Evolutionary conservation across 257 asterid genomes (phyloP), one percentile per base, ranked within the genome.

Genomic region (Cynanchum wilfordii): DNA sequence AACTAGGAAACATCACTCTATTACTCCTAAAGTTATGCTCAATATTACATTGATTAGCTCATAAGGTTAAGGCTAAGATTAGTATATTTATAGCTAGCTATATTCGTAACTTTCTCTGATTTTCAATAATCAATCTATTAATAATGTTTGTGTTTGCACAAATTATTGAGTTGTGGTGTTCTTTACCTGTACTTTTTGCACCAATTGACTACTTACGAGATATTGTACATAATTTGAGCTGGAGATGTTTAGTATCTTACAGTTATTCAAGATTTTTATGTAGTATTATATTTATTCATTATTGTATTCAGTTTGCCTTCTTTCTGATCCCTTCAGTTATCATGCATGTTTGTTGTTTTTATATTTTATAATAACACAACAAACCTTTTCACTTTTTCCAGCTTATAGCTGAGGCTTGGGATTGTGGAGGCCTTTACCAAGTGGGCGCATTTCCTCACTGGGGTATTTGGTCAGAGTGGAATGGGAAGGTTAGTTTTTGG

Each of bases 321-420:
- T 1, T 30, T 51, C 42, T 27, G 42, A 11, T 56, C 36, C 47
- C 62, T 70, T 68, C 44, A 40, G 27, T 64, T 33, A 72, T 40
- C 16, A 24, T 63, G 17, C 33, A 69, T 64, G 19, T 19, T 27
- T 54, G 50, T 73, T 73, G 59, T 66, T 72, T 42, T 42, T 42
- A 42, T 42, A 42, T 42, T 42, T 66, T 45, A 58, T 66, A 59
- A 45, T 49, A 13, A 38, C 9, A 16, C 59, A 52, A 51, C 7
- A 17, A 44, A 50, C 24, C 33, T 76, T 30, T 69, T 71, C 75
- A 42, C 60, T 72, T 68, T 77, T 58, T 60, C 65, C 78, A 95
- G 99, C 99, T 95, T 72, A 85, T 95, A 77, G 99, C 99, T 56
- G 99, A 95, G 86, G 97, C 98, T 70, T 95, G 99, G 99, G 99